Percentiles rank a stretch among this genome's conserved stretches.
Conservation (phyloP, 345 rosid species). For the Carallia pectinifolia region DNA sequence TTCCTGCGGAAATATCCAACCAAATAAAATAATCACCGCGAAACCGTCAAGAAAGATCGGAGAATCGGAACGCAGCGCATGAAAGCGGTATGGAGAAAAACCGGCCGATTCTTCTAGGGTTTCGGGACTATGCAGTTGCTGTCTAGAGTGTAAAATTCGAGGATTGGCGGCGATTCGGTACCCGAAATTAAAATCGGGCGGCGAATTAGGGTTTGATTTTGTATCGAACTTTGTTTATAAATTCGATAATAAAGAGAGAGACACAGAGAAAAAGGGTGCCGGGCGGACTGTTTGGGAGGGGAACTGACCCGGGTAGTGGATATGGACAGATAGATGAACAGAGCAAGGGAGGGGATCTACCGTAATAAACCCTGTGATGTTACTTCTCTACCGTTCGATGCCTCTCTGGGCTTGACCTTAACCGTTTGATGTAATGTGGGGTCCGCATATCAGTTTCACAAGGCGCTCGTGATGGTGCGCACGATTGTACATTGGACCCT, state of each 20-base stretch:
- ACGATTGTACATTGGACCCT: too few relatives aligned
- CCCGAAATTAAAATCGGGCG: too few relatives aligned
- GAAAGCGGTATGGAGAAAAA: not conserved
- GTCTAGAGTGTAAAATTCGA: too few relatives aligned
- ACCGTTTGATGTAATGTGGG: too few relatives aligned
- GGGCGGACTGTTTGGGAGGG: not conserved
- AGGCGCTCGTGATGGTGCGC: too few relatives aligned
- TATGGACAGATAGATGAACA: too few relatives aligned
- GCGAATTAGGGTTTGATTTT: too few relatives aligned
- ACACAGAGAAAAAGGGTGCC: not conserved
- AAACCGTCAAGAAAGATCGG: not conserved
- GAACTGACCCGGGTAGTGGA: not conserved
- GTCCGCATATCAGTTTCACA: too few relatives aligned
- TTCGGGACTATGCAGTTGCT: not conserved
- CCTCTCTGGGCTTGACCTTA: too few relatives aligned
- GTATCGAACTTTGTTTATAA: not conserved
- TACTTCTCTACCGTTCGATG: too few relatives aligned
- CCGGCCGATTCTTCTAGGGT: not conserved
- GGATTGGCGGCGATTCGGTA: too few relatives aligned
- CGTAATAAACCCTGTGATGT: too few relatives aligned
- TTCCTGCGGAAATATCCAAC: not conserved
- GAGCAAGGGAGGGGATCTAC: not conserved
- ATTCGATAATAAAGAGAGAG: not conserved
- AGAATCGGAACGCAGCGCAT: not conserved
- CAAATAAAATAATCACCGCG: not conserved